Percentiles rank a stretch among this genome's conserved stretches.
phyloP scores from a whole-genome alignment of 495 filamentous ascomycete genomes.

The Chaetomium cochliodes region DNA sequence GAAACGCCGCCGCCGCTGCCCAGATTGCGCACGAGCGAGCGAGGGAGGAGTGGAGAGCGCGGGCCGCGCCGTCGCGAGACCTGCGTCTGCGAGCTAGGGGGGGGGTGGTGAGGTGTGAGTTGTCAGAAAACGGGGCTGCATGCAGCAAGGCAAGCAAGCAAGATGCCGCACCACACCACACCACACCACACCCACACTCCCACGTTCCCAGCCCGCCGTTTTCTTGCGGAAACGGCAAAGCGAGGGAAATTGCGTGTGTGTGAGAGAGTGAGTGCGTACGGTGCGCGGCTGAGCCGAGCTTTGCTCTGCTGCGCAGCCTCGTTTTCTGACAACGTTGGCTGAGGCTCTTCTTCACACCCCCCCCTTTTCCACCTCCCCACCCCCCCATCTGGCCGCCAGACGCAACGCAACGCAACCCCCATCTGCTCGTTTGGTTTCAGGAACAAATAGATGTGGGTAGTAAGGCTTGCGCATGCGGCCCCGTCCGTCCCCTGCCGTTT shows the following conservation, averaged over 20 bases:
- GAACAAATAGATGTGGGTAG: conserved; percentile 14
- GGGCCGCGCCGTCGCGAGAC: conserved; percentile 20
- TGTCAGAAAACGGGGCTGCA: conserved; percentile 16
- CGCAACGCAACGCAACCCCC: background rate
- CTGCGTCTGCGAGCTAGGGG: conserved; percentile 18
- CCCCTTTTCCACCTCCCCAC: background rate
- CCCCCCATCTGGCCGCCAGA: background rate
- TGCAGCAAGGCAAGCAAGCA: background rate
- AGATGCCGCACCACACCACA: conserved; percentile 30
- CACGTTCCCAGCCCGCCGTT: conserved; percentile 27
- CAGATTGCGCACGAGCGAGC: conserved; percentile 4
- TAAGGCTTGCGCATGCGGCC: conserved; percentile 7
- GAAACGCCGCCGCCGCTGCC: conserved; percentile 36
- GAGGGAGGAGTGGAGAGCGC: background rate
- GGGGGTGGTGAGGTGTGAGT: conserved; percentile 31
- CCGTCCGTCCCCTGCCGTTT: background rate
- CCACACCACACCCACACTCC: conserved; percentile 20
- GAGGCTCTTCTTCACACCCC: conserved; percentile 27
- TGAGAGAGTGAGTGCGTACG: no score
- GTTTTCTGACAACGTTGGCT: conserved; percentile 31
- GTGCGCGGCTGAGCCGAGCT: conserved; percentile 1
- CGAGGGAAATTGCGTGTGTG: background rate
- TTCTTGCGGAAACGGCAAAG: background rate
- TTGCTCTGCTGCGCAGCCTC: conserved; percentile 17
- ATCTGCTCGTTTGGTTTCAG: conserved; percentile 9